Evolutionary conservation across 2,329 filamentous ascomycete species (phyloP).

Genomic region (Colletotrichum sp.): DNA sequence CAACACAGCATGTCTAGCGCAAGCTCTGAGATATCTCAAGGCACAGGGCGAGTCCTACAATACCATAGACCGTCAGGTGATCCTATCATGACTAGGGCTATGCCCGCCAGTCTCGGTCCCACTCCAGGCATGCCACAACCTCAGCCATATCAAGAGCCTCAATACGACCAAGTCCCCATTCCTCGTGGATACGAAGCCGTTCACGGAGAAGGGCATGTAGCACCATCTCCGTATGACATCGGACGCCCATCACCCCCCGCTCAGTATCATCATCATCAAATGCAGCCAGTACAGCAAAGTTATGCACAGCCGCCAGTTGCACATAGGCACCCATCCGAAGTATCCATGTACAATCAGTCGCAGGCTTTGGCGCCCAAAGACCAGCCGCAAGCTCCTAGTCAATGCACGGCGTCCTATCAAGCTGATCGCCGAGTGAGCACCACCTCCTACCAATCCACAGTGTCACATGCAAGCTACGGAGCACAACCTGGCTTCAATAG

Average conservation of each 20-base stretch:
- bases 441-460: constrained; percentile 7
- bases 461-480: not conserved
- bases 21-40: not conserved
- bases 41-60: not conserved
- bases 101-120: not conserved
- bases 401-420: not conserved
- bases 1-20: not conserved
- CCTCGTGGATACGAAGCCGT: constrained; percentile 39
- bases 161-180: constrained; percentile 42
- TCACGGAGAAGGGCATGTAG: constrained; percentile 38
- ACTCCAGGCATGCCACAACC: not conserved
- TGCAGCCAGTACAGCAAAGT: constrained; percentile 13
- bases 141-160: constrained; percentile 29
- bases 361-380: not conserved
- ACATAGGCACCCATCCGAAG: constrained; percentile 1
- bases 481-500: not conserved
- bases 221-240: constrained; percentile 31
- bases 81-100: not conserved
- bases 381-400: not conserved
- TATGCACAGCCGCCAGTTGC: constrained; percentile 3
- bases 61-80: not conserved
- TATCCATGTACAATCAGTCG: not conserved
- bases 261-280: constrained; percentile 17
- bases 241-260: constrained; percentile 19
- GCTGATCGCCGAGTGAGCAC: constrained; percentile 3